Percentiles rank a stretch among this genome's conserved stretches.
Evolutionary conservation across 805 yeast genomes (phyloP).

Genomic region (Zygoascus flipseniorum): DNA sequence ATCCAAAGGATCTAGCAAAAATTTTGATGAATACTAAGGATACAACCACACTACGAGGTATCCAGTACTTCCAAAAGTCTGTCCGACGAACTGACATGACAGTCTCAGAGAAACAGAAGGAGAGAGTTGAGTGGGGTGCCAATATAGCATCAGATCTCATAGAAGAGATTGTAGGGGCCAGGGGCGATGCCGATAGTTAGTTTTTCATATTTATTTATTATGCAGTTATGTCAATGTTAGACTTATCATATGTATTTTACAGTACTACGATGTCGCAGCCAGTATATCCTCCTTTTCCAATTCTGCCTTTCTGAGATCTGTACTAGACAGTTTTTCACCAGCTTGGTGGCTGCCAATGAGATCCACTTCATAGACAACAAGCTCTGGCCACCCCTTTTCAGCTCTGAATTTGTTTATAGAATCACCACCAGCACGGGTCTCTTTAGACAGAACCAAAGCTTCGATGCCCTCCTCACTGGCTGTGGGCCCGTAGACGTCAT

Average conservation of each 20-base stretch:
- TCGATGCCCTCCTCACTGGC: conserved; percentile 66
- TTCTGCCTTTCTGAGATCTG: conserved; percentile 52
- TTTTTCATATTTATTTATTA: background rate
- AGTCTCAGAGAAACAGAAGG: conserved; percentile 42
- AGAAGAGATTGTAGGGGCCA: conserved; percentile 30
- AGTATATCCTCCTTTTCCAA: conserved; percentile 9
- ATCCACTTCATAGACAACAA: conserved; percentile 46
- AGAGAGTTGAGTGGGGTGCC: conserved; percentile 61
- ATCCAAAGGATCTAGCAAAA: conserved; percentile 43
- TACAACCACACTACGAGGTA: conserved; percentile 53
- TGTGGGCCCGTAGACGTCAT: conserved; percentile 93
- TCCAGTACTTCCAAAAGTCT: conserved; percentile 46
- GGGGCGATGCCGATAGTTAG: background rate
- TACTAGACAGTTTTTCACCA: conserved; percentile 68
- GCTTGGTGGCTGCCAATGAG: conserved; percentile 59
- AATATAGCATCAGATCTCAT: conserved; percentile 46
- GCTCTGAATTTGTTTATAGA: conserved; percentile 58
- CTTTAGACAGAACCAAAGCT: conserved; percentile 72
- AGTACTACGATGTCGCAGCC: background rate
- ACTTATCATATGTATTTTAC: background rate
- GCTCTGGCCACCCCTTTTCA: conserved; percentile 43
- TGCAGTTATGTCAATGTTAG: no score
- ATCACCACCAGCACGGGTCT: conserved; percentile 67
- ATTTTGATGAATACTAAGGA: conserved; percentile 48
- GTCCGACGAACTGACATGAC: conserved; percentile 21